A percentile compares a stretch with the other conserved stretches of the same genome.
These are phyloP conservation scores for Piper betle DNA, from an alignment of 164 flowering plant genomes.

Conservation along the genomic window DNA sequence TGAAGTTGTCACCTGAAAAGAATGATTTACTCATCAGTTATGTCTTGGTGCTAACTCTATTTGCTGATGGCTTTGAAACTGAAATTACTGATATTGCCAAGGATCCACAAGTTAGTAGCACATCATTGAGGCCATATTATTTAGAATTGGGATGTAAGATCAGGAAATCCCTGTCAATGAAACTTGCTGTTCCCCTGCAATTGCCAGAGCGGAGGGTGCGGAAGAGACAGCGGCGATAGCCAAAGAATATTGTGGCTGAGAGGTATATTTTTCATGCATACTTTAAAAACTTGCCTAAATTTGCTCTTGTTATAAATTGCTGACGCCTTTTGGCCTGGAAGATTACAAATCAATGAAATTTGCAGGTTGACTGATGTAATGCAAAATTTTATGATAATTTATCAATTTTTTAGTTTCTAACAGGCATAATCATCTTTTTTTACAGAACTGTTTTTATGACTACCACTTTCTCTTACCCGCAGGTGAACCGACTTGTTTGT, in stretches of 20 bases:
- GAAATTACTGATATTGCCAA: constrained; percentile 54
- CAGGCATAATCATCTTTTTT: too few species aligned
- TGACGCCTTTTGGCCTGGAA: too few species aligned
- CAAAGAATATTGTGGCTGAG: not conserved
- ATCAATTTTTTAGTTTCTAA: too few species aligned
- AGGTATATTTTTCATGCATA: not conserved
- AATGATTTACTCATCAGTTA: constrained; percentile 48
- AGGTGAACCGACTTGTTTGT: too few species aligned
- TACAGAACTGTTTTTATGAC: too few species aligned
- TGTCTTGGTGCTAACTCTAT: constrained; percentile 66
- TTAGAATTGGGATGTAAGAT: constrained; percentile 60
- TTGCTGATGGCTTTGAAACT: constrained; percentile 49
- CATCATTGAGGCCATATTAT: constrained; percentile 29
- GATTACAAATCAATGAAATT: too few species aligned
- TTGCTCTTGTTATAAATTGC: not conserved
- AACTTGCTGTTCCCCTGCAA: constrained; percentile 57
- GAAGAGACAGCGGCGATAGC: not conserved
- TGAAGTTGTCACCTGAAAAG: constrained; percentile 32
- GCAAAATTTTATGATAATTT: too few species aligned
- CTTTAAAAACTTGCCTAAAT: not conserved
- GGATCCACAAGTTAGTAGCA: constrained; percentile 46
- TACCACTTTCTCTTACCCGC: too few species aligned
- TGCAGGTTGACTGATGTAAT: too few species aligned
- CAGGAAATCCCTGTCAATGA: constrained; percentile 16
- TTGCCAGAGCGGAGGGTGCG: constrained; percentile 25